phyloP scores from a whole-genome alignment of 305 asterid species.

The Withania somnifera region DNA sequence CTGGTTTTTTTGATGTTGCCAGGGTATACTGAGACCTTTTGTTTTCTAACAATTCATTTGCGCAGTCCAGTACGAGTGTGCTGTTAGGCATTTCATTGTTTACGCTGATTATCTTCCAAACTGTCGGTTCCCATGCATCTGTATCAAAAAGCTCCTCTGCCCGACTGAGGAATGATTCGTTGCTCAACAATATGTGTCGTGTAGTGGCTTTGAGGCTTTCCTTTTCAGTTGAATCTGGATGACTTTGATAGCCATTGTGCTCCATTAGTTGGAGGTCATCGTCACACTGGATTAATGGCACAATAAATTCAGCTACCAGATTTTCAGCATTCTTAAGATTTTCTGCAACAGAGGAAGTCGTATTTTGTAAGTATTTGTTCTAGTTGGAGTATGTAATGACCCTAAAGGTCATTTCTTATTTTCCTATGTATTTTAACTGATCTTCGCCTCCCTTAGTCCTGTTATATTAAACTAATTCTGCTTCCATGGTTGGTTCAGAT shows the following conservation, averaged over 20 bases:
- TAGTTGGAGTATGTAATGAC: too few species aligned
- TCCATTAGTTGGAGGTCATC: conserved; percentile 1
- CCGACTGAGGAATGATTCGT: conserved; percentile 32
- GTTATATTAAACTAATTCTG: too few species aligned
- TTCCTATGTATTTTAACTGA: too few species aligned
- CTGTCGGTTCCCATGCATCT: conserved; percentile 5
- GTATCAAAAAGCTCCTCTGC: conserved; percentile 31
- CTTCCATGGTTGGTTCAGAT: too few species aligned
- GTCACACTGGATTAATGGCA: conserved; percentile 2
- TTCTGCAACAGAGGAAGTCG: conserved; percentile 26
- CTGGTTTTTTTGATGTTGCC: conserved; percentile 2
- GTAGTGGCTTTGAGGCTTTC: conserved; percentile 6
- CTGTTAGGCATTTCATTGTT: conserved; percentile 17
- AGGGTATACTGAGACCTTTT: conserved; percentile 23
- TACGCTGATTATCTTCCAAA: conserved; percentile 2
- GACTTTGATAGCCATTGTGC: background rate
- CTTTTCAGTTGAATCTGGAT: background rate
- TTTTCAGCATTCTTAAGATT: conserved; percentile 10
- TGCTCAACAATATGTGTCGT: conserved; percentile 31
- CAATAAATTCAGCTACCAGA: conserved; percentile 12
- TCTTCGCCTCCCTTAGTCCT: too few species aligned
- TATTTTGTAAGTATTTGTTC: background rate
- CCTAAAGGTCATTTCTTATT: too few species aligned
- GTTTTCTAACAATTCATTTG: conserved; percentile 41
- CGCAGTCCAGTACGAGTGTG: conserved; percentile 39